Base-by-base conservation (phyloP, 1,139 yeast genomes). In the Yamadazyma diddensiae region DNA sequence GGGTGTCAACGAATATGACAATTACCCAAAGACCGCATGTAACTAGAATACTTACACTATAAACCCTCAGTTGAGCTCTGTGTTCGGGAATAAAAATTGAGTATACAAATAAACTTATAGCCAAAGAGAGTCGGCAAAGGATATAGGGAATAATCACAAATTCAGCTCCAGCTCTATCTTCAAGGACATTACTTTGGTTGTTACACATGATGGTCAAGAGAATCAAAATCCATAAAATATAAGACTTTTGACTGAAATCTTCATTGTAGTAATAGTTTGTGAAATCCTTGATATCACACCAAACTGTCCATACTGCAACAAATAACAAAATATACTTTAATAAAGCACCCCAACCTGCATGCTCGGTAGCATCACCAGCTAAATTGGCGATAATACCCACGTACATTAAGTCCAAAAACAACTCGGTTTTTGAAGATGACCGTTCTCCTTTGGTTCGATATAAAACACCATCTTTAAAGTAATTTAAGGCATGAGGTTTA, bases 181-280 rank as follows among this genome's bases (percentile, higher is more conserved):
- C 60, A 24, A 59, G 40, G 4, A 77, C 53, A n/a, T 46, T 59
- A 9, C 53, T 45, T 24, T 75, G 73, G 38, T 72, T 71, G 47
- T 79, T 80, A 36, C 70, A 75, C 40, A 66, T 77, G 5, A 78
- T 48, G 8, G 78, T 68, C 42, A 79, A 57, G 28, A 78, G 55
- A 1, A 60, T 53, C 46, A 79, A 55, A 18, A 74, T 67, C 82
- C 82, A 77, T 21, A 77, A 44, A 17, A 79, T 67, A 45, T 72
- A 73, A 0, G 62, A 12, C 38, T 73, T 70, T 49, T 80, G 86
- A 2, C 75, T 51, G 31, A 79, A 54, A 51, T 80, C 86, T 46
- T 77, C 82, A 38, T 65, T 77, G 49, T 73, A 79, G 53, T 77
- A 79, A 49, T 77, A 77, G 51, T 79, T 78, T 64, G 78, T 76